These are phyloP conservation scores for Phoma herbarum DNA, from an alignment of 2,329 filamentous ascomycete species.

Conservation along the genomic window DNA sequence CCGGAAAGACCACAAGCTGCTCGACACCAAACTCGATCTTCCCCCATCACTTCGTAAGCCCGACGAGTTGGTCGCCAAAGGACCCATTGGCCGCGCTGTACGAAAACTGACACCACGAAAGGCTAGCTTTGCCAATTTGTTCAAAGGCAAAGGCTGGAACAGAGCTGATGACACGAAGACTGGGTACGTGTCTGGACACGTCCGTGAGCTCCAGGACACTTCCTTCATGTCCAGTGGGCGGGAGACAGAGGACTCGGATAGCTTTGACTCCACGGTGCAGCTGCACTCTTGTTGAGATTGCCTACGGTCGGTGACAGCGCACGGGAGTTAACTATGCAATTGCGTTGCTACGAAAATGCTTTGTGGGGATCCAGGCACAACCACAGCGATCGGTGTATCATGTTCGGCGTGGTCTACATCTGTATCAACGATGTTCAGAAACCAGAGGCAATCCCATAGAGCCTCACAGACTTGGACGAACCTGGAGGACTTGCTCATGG, in stretches of 20 bases:
- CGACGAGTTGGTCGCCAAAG: conserved; percentile 31
- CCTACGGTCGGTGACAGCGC: not conserved
- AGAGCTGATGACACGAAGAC: conserved; percentile 29
- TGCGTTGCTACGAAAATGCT: not conserved
- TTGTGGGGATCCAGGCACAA: not conserved
- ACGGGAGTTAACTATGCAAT: not conserved
- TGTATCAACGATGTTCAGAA: conserved; percentile 11
- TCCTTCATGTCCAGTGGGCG: not conserved
- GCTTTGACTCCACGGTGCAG: not conserved
- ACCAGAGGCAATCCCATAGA: not conserved
- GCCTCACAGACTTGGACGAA: not conserved
- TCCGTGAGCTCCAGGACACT: conserved; percentile 13
- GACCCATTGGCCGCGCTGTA: conserved; percentile 42
- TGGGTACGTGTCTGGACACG: not conserved
- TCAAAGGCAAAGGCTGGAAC: conserved; percentile 47
- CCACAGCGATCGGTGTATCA: not conserved
- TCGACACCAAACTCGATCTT: conserved; percentile 28
- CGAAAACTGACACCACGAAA: conserved; percentile 49
- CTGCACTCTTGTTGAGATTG: not conserved
- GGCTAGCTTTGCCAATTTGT: conserved; percentile 45
- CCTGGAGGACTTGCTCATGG: not conserved
- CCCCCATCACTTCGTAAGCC: conserved; percentile 34
- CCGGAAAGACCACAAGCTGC: conserved; percentile 40
- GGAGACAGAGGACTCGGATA: not conserved
- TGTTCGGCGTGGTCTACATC: not conserved